Percentiles rank a stretch among this genome's conserved stretches.
Conservation (phyloP, 1,139 yeast genomes). For the Protomyces lactucae-debilis region DNA sequence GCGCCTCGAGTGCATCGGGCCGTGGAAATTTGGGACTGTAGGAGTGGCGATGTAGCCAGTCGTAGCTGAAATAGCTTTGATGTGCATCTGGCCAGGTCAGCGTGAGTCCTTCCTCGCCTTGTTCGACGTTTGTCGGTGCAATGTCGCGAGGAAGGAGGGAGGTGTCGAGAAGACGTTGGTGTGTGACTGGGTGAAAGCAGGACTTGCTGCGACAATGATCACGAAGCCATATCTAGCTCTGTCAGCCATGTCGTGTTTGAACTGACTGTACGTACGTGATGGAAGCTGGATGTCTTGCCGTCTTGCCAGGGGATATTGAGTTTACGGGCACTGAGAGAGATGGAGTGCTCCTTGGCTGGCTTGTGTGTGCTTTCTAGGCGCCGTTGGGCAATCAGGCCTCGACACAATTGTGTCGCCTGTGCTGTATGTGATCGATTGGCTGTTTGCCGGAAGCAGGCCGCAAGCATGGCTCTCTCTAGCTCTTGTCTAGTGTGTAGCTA, state of each 20-base stretch:
- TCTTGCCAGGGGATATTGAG: conserved; percentile 38
- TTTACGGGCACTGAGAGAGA: conserved; percentile 36
- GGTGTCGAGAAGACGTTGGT: conserved; percentile 61
- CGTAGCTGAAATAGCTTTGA: conserved; percentile 45
- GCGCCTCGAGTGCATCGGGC: conserved; percentile 32
- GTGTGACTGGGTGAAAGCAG: conserved; percentile 58
- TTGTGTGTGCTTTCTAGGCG: background rate
- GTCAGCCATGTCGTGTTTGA: background rate
- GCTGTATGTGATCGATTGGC: background rate
- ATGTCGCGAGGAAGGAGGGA: conserved; percentile 51
- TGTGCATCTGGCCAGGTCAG: conserved; percentile 43
- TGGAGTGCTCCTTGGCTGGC: conserved; percentile 31
- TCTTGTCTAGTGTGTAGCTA: too few species aligned
- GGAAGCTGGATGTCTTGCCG: conserved; percentile 41
- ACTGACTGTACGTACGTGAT: conserved; percentile 37
- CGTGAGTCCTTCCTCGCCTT: conserved; percentile 32
- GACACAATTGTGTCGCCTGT: background rate
- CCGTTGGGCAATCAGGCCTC: background rate
- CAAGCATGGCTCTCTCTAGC: background rate
- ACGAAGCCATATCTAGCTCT: conserved; percentile 53
- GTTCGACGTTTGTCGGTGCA: conserved; percentile 38
- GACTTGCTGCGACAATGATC: conserved; percentile 64
- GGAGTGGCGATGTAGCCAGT: conserved; percentile 59
- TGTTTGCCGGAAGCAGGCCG: background rate
- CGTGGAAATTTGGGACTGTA: conserved; percentile 51